These are phyloP conservation scores for Ambispora gerdemannii DNA, from an alignment of 192 early-diverging fungal species.

Conservation along the genomic window DNA sequence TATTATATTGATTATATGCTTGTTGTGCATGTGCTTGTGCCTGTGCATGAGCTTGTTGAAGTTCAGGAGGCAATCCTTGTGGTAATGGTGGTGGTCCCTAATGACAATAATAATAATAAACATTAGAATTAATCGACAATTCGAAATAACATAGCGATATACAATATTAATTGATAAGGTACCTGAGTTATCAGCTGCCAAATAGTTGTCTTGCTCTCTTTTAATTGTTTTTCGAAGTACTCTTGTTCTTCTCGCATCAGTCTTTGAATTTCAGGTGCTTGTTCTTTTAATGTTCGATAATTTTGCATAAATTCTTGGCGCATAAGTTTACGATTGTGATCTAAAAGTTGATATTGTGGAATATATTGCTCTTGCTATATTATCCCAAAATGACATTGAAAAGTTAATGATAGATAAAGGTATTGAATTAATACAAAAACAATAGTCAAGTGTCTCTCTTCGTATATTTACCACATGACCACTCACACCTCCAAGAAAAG, in stretches of 20 bases:
- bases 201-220: constrained; percentile 76
- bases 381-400: not conserved
- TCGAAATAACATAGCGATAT: not conserved
- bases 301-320: constrained; percentile 52
- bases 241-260: constrained; percentile 67
- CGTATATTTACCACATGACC: constrained; percentile 35
- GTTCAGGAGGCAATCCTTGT: not conserved
- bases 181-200: constrained; percentile 75
- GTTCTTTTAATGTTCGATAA: constrained; percentile 66
- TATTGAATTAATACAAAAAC: not conserved
- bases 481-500: constrained; percentile 40
- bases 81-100: not conserved
- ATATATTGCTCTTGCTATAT: constrained; percentile 53
- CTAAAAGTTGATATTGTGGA: constrained; percentile 59
- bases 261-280: constrained; percentile 66
- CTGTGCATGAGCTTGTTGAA: not conserved
- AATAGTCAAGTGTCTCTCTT: no score
- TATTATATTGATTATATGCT: not conserved
- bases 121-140: not conserved
- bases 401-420: not conserved
- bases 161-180: not conserved
- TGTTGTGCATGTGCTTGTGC: no score
- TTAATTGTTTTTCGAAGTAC: constrained; percentile 53
- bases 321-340: constrained; percentile 59
- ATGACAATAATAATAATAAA: not conserved